Conservation (phyloP, 768 basidiomycete species). For the Panus rudis region DNA sequence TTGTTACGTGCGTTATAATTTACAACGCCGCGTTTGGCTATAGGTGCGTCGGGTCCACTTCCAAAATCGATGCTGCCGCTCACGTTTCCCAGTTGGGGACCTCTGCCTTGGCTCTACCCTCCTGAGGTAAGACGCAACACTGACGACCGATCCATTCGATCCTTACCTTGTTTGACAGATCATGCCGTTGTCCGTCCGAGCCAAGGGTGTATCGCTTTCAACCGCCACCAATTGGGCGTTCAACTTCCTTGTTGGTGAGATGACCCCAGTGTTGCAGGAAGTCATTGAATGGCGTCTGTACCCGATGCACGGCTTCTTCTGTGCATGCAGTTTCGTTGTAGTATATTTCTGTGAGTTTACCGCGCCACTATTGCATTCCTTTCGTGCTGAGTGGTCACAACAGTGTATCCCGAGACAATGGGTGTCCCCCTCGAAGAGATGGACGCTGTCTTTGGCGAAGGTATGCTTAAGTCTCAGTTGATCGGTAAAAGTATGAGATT, state of each 20-base stretch:
- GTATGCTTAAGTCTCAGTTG: conserved; percentile 26
- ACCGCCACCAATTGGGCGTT: conserved; percentile 85
- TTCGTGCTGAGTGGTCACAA: conserved; percentile 1
- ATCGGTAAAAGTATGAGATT: not conserved
- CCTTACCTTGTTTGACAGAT: conserved; percentile 40
- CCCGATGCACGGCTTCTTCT: conserved; percentile 94
- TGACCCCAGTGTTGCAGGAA: conserved; percentile 83
- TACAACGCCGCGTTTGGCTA: conserved; percentile 95
- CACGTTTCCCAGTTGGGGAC: conserved; percentile 58
- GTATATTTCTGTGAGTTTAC: conserved; percentile 70
- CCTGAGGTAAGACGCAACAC: conserved; percentile 52
- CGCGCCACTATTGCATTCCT: not conserved
- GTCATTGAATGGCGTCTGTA: conserved; percentile 86
- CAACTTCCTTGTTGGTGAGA: conserved; percentile 85
- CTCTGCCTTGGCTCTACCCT: conserved; percentile 82
- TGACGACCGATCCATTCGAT: conserved; percentile 3
- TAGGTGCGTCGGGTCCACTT: conserved; percentile 35
- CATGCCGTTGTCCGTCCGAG: conserved; percentile 82
- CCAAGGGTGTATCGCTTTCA: conserved; percentile 92
- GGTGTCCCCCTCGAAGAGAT: conserved; percentile 87
- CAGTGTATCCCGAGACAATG: conserved; percentile 84
- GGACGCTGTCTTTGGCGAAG: conserved; percentile 87
- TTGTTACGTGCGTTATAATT: conserved; percentile 82
- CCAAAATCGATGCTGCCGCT: not conserved
- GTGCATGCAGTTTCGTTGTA: conserved; percentile 79